Evolutionary conservation across 345 rosid genomes (phyloP).

Genomic region (Eucalyptus coolabah): DNA sequence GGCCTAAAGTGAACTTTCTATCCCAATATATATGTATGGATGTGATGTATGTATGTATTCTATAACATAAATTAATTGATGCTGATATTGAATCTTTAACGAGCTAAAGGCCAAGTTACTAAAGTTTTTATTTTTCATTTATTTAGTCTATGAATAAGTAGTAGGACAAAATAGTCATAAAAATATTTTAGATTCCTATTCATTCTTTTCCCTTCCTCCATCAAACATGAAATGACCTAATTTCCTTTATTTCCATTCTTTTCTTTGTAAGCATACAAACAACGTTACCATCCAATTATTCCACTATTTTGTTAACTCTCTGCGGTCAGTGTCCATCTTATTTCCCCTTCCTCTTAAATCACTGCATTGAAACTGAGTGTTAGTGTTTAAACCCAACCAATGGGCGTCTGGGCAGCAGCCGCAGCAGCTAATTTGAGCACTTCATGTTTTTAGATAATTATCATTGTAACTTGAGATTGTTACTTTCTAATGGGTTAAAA

Average conservation of each 20-base stretch:
- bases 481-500: no score
- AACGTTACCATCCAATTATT: no score
- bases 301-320: no score
- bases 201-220: neutral
- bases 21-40: no score
- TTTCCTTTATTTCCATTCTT: neutral
- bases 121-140: no score
- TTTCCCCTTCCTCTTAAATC: no score
- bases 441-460: neutral
- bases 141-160: neutral
- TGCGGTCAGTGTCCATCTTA: no score
- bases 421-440: neutral
- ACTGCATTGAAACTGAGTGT: no score
- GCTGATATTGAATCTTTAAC: neutral
- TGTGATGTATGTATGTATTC: no score
- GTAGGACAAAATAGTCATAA: neutral
- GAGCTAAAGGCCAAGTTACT: neutral
- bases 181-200: neutral
- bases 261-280: no score
- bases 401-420: neutral
- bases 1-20: neutral
- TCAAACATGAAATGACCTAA: neutral
- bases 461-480: neutral
- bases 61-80: neutral
- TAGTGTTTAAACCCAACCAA: neutral